Base-by-base conservation (phyloP, 192 early-diverging fungal genomes). In the Coemansia sp. region DNA sequence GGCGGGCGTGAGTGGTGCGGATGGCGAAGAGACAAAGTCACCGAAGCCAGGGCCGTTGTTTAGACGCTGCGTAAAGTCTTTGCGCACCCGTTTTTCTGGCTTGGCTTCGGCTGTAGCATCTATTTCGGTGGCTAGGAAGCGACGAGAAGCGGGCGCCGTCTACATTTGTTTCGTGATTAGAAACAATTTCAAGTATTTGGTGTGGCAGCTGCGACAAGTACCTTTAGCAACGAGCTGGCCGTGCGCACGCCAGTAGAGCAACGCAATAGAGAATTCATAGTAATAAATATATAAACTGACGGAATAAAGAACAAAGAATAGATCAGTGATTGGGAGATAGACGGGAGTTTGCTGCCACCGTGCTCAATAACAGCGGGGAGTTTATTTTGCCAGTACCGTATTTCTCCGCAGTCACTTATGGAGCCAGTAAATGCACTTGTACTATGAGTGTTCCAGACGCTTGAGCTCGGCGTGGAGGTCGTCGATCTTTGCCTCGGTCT, bases 21-120 rank as follows among this genome's bases (percentile, higher is more conserved):
- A 61, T 22, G 62, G 65, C 8, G 72, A 62, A 9, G 61, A 23
- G 51, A 83, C 57, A 73, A 85, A 85, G 60, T 85, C 84, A n/a
- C 62, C 72, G 47, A 85, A 82, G 14, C 70, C 66, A 0, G 84
- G 84, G 22, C 82, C 84, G 43, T 62, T 58, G 70, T 79, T 79
- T 21, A 85, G 32, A 54, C 76, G 80, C 4, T 72, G 62, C 1
- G 75, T 54, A 68, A 85, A 83, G 12, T 77, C 75, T 56, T 66
- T 76, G 60, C 66, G 69, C 32, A 71, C 69, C 25, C 75, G 75
- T 27, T 55, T 35, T 53, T 21, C 35, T 22, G 60, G 25, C 51
- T 71, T 76, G 54, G 32, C 12, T 5, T 50, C 67, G 10, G 19
- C 17, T 4, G 41, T 35, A 1, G 14, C 21, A 39, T 64, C 70